A percentile compares a stretch with the other conserved stretches of the same genome.
These are phyloP conservation scores for Solanum rostratum DNA, from an alignment of 257 asterid species.

Conservation along the genomic window DNA sequence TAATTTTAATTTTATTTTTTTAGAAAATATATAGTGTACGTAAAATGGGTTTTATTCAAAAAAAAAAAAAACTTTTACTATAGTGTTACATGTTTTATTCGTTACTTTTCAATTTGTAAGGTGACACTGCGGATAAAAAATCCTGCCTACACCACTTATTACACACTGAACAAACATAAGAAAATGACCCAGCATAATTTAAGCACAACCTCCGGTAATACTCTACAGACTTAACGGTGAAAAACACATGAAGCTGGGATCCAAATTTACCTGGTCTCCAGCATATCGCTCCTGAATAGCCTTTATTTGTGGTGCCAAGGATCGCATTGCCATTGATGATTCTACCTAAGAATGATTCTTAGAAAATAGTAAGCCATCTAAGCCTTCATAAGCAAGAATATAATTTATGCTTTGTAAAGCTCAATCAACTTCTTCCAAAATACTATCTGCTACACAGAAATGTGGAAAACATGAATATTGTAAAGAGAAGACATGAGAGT, in stretches of 20 bases:
- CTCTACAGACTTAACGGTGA: conserved; percentile 3
- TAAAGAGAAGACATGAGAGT: background rate
- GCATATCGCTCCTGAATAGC: conserved; percentile 95
- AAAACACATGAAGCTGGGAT: background rate
- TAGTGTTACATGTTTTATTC: too few species aligned
- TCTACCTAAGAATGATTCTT: conserved; percentile 46
- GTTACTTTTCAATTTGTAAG: too few species aligned
- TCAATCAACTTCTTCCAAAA: background rate
- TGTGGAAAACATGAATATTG: background rate
- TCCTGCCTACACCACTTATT: too few species aligned
- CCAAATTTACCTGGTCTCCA: conserved; percentile 73
- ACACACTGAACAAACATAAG: background rate
- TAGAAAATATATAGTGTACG: too few species aligned
- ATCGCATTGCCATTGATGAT: conserved; percentile 95
- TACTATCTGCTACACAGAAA: background rate
- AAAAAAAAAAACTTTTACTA: too few species aligned
- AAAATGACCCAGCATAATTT: background rate
- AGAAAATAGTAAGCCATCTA: background rate
- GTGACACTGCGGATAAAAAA: too few species aligned
- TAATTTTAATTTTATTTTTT: too few species aligned
- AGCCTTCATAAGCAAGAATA: background rate
- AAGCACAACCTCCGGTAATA: background rate
- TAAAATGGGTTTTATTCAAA: too few species aligned
- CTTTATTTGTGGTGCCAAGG: conserved; percentile 93
- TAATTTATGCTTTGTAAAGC: background rate